Evolutionary conservation across 2,329 filamentous ascomycete genomes (phyloP), one percentile per base, ranked within the genome.

Genomic region (Fusarium keratoplasticum): DNA sequence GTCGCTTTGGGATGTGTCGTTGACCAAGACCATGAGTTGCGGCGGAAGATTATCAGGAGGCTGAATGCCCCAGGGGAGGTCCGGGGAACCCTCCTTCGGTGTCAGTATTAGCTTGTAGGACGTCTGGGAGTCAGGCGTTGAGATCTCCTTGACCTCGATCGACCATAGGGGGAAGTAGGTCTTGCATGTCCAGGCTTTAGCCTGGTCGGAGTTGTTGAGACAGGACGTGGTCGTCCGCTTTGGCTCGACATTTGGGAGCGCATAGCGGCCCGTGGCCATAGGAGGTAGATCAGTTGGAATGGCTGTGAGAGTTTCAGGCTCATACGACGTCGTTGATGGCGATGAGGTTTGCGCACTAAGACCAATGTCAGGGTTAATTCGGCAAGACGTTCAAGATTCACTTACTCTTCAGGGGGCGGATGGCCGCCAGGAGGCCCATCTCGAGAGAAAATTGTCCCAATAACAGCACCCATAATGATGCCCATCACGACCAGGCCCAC

Each of bases 151-250:
- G 20, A 90, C 80, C 2, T 82, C 80, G 81, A 90, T 80, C 2
- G 83, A 80, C 60, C 87, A 86, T 52, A 85, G 82, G 7, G 82
- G 82, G 54, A 84, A 83, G 2, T 59, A 82, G 33, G 92, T 84
- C 14, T 88, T 85, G 78, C 92, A 94, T 67, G 85, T 89, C 92
- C 92, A 94, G 1, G 91, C 88, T 59, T 85, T 80, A n/a, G 85
- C 83, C 74, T 91, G 87, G 1, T 80, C 84, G 1, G 86, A 83
- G 65, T 92, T 85, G 35, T 85, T 84, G 69, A 94, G 85, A 78
- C 92, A 94, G 0, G 86, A 84, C 44, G 84, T 86, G 18, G 89
- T 87, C 3, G 84, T 83, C 63, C 86, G 84, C 63, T 85, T 86
- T 4, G 87, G 83, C 54, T 86, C 82, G 6, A 90, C 81, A 5